Evolutionary conservation across 2,329 filamentous ascomycete species (phyloP).

Genomic region (Aspergillus felis): DNA sequence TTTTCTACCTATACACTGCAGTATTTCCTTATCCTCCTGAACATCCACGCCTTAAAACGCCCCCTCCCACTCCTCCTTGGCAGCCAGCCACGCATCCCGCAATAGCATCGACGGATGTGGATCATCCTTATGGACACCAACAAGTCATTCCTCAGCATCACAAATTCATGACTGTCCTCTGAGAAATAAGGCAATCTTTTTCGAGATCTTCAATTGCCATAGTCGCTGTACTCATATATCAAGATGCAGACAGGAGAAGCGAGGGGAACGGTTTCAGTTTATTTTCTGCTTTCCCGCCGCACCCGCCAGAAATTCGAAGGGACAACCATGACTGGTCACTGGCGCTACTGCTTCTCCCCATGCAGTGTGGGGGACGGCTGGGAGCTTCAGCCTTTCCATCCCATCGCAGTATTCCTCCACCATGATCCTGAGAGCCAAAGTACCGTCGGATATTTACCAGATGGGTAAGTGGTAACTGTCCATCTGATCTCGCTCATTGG

Average conservation of each 20-base stretch:
- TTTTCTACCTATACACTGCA: background rate
- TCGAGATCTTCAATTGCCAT: background rate
- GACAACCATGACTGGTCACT: background rate
- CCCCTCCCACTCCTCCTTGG: background rate
- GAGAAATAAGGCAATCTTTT: background rate
- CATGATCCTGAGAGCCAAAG: too few relatives aligned
- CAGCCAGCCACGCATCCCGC: background rate
- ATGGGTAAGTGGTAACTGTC: too few relatives aligned
- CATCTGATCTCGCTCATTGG: too few relatives aligned
- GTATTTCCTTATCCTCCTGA: background rate
- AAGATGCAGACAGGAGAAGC: background rate
- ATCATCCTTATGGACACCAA: background rate
- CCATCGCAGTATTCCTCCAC: too few relatives aligned
- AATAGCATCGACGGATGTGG: background rate
- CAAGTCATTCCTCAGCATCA: background rate
- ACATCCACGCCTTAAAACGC: background rate
- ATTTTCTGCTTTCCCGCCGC: slow-evolving; percentile 10
- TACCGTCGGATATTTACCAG: too few relatives aligned
- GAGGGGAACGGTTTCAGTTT: background rate
- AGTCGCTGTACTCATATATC: background rate
- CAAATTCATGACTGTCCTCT: background rate
- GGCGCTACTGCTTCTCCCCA: background rate
- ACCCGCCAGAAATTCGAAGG: slow-evolving; percentile 10
- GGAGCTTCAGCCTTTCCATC: background rate
- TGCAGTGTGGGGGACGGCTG: background rate